These are phyloP conservation scores for Pachysandra terminalis DNA, from an alignment of 164 flowering plant genomes.

Conservation along the genomic window DNA sequence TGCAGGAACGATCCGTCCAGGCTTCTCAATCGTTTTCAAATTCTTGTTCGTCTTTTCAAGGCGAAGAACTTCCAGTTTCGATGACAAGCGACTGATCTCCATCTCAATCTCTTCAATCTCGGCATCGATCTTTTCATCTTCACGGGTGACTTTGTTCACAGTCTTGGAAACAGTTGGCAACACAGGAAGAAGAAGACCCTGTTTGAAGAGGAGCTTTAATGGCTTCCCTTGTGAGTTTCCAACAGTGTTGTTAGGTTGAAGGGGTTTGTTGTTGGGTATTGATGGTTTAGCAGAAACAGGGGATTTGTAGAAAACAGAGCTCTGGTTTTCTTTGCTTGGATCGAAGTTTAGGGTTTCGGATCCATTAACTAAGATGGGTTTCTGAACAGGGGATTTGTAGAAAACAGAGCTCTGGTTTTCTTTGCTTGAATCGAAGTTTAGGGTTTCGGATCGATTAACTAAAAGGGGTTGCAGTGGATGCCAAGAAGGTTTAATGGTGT, in stretches of 20 bases:
- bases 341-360: too few species aligned
- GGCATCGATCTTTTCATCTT: slow-evolving; percentile 40
- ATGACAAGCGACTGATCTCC: slow-evolving; percentile 53
- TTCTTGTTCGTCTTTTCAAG: slow-evolving; percentile 43
- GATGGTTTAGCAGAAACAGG: slow-evolving; percentile 27
- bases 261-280: slow-evolving; percentile 29
- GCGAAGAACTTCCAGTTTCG: slow-evolving; percentile 50
- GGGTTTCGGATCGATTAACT: slow-evolving; percentile 25
- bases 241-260: slow-evolving; percentile 14
- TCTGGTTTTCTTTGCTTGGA: too few species aligned
- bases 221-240: slow-evolving; percentile 26
- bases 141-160: slow-evolving; percentile 19
- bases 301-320: too few species aligned
- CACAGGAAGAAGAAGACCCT: slow-evolving; percentile 18
- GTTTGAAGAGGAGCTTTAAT: slow-evolving; percentile 20
- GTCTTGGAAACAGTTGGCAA: neutral
- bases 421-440: too few species aligned
- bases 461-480: slow-evolving; percentile 19
- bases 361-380: too few species aligned
- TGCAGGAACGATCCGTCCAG: slow-evolving; percentile 39
- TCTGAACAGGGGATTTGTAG: too few species aligned
- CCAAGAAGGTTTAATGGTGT: slow-evolving; percentile 33
- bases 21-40: slow-evolving; percentile 25
- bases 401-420: too few species aligned
- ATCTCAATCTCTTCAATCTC: slow-evolving; percentile 66